phyloP scores from a whole-genome alignment of 768 basidiomycete genomes.

The Leccinum fibrillosum region DNA sequence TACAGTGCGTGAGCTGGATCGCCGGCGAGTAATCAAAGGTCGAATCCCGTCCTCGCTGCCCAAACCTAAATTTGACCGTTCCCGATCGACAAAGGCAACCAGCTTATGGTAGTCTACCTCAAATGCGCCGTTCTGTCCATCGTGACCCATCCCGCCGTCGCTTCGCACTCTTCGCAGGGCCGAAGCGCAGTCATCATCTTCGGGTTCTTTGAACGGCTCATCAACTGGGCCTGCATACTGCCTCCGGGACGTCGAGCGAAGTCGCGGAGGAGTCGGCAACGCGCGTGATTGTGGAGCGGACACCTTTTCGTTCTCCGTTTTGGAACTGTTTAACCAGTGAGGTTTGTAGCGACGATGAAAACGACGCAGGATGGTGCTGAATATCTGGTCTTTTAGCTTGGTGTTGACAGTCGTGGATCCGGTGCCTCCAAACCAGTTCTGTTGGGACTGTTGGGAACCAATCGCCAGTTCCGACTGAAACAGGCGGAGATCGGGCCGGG shows the following conservation, averaged over 20 bases:
- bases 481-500: conserved; percentile 34
- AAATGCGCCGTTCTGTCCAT: conserved; percentile 38
- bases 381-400: conserved; percentile 92
- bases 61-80: conserved; percentile 18
- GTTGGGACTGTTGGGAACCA: conserved; percentile 31
- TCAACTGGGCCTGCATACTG: conserved; percentile 33
- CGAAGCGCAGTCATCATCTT: conserved; percentile 33
- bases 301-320: conserved; percentile 54
- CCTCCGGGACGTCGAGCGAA: conserved; percentile 17
- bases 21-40: conserved; percentile 33
- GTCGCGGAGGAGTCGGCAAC: not conserved
- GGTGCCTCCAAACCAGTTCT: conserved; percentile 77
- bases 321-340: conserved; percentile 34
- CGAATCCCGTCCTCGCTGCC: conserved; percentile 22
- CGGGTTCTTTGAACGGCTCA: conserved; percentile 40
- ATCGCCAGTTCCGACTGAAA: conserved; percentile 41
- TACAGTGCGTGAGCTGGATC: conserved; percentile 42
- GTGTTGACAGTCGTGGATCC: conserved; percentile 94
- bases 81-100: conserved; percentile 19
- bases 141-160: conserved; percentile 44
- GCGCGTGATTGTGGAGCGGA: conserved; percentile 41
- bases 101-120: conserved; percentile 40
- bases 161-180: conserved; percentile 63
- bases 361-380: conserved; percentile 80
- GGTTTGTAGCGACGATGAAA: conserved; percentile 50